Conservation (phyloP, 805 yeast species). For the Yarrowia porcina region DNA sequence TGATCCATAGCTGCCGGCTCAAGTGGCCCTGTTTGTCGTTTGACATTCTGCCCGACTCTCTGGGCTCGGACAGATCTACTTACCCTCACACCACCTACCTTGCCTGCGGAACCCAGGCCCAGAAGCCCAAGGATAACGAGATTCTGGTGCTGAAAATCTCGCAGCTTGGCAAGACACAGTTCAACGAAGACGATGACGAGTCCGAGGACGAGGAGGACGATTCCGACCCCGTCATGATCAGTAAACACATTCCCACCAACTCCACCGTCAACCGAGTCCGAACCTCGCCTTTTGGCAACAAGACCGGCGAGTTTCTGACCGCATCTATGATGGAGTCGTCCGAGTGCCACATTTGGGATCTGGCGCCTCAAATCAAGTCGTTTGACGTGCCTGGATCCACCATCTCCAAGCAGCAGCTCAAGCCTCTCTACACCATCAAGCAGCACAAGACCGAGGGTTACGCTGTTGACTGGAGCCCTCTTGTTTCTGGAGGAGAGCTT, state of each 20-base stretch:
- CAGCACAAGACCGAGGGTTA: constrained; percentile 97
- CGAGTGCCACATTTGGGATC: constrained; percentile 80
- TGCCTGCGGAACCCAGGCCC: constrained; percentile 93
- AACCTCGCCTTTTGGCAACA: constrained; percentile 70
- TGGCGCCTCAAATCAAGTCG: constrained; percentile 73
- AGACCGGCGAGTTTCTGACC: constrained; percentile 76
- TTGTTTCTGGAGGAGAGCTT: constrained; percentile 71
- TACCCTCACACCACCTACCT: constrained; percentile 85
- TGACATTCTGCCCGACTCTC: constrained; percentile 79
- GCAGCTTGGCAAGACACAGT: constrained; percentile 77
- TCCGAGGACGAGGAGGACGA: constrained; percentile 67
- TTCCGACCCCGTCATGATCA: constrained; percentile 80
- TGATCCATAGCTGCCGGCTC: constrained; percentile 88
- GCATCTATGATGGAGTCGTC: constrained; percentile 90
- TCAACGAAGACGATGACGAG: constrained; percentile 74
- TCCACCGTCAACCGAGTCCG: constrained; percentile 87
- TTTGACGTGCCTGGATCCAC: constrained; percentile 84
- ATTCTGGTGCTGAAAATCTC: constrained; percentile 78
- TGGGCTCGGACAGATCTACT: constrained; percentile 83
- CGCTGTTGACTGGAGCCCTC: constrained; percentile 95
- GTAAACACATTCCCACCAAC: constrained; percentile 70
- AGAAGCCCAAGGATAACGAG: constrained; percentile 82
- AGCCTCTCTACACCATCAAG: constrained; percentile 77
- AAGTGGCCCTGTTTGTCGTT: constrained; percentile 97
- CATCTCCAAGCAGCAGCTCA: constrained; percentile 71